Percentiles rank a stretch among this genome's conserved stretches.
Evolutionary conservation across 352 stramenopile species (phyloP).

Genomic region (Pythium guiyangense): DNA sequence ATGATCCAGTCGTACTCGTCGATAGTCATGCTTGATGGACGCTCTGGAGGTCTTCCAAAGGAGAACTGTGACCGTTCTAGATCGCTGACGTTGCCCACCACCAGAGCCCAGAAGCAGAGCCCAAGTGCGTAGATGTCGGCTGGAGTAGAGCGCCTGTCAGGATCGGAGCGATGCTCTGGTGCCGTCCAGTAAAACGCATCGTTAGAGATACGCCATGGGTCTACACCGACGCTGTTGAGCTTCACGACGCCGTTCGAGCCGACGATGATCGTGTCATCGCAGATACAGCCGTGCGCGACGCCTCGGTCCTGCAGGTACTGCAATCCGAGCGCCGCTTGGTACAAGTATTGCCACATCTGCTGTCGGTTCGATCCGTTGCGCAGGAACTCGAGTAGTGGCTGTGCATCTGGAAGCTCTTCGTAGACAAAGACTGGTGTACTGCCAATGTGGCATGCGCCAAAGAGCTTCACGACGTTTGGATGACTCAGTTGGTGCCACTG

Average conservation of each 20-base stretch:
- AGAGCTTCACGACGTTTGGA: too few relatives aligned
- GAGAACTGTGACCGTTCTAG: not conserved
- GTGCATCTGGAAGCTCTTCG: too few relatives aligned
- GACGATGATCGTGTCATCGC: conserved; percentile 9
- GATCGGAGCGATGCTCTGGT: too few relatives aligned
- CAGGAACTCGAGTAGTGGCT: too few relatives aligned
- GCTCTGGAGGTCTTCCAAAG: too few relatives aligned
- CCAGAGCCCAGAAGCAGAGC: conserved; percentile 13
- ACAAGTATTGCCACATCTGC: too few relatives aligned
- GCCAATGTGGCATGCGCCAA: too few relatives aligned
- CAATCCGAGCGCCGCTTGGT: conserved; percentile 21
- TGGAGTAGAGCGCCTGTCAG: too few relatives aligned
- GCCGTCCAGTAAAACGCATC: too few relatives aligned
- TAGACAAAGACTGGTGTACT: too few relatives aligned
- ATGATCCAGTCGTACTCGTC: conserved; percentile 1
- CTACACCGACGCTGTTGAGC: conserved; percentile 5
- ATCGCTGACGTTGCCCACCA: conserved; percentile 6
- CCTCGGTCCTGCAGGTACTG: conserved; percentile 22
- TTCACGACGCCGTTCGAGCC: too few relatives aligned
- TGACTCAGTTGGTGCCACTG: conserved; percentile 2
- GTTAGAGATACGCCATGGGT: conserved; percentile 6
- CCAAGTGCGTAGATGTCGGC: conserved; percentile 28
- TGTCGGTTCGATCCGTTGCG: too few relatives aligned
- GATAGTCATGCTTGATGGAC: conserved; percentile 2
- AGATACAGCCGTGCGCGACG: conserved; percentile 16